Evolutionary conservation across 768 basidiomycete genomes (phyloP).

Genomic region (Kwoniella botswanensis): DNA sequence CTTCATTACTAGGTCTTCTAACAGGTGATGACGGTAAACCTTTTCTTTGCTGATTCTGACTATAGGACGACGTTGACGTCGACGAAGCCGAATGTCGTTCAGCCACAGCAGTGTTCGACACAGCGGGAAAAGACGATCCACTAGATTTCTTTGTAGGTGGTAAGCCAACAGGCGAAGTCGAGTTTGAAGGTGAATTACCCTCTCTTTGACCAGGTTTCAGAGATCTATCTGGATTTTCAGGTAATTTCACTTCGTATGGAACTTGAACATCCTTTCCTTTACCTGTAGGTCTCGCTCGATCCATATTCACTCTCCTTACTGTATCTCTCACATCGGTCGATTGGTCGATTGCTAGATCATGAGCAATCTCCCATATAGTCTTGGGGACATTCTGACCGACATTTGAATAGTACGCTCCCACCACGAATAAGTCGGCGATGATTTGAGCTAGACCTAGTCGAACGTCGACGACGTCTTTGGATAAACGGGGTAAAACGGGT

Average conservation of each 20-base stretch:
- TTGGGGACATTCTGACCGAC: constrained; percentile 26
- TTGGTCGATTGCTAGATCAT: constrained; percentile 35
- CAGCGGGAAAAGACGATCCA: neutral
- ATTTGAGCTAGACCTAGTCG: constrained; percentile 84
- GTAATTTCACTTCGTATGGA: constrained; percentile 14
- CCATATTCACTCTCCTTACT: constrained; percentile 34
- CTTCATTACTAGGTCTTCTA: constrained; percentile 8
- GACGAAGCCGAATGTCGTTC: neutral
- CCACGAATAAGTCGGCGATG: constrained; percentile 60
- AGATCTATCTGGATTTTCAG: neutral
- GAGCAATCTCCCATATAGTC: constrained; percentile 33
- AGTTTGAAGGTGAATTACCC: constrained; percentile 1
- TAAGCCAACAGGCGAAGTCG: neutral
- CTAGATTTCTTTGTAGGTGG: neutral
- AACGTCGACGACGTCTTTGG: constrained; percentile 79
- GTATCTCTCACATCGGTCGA: constrained; percentile 46
- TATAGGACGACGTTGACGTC: neutral
- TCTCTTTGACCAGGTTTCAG: constrained; percentile 7
- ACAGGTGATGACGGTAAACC: neutral
- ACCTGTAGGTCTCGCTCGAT: constrained; percentile 14
- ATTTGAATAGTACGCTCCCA: constrained; percentile 43
- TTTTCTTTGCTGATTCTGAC: neutral
- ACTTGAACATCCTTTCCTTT: constrained; percentile 18
- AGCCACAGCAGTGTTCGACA: neutral
- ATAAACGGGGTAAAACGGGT: constrained; percentile 65